phyloP scores from a whole-genome alignment of 192 early-diverging fungal species.

The Chytriomyces sp. region DNA sequence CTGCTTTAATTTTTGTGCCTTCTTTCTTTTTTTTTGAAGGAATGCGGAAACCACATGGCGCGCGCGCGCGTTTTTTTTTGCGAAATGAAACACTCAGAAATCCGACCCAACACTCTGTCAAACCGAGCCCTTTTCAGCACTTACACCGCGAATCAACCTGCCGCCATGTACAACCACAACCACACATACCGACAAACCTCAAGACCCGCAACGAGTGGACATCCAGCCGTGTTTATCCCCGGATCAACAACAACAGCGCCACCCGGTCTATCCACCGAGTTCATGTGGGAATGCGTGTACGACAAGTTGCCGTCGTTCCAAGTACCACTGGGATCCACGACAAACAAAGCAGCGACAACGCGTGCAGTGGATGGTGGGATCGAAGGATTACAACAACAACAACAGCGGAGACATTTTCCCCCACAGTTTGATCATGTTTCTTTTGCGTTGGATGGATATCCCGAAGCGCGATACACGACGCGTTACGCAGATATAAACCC shows the following conservation, averaged over 20 bases:
- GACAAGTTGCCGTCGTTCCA: conserved; percentile 1
- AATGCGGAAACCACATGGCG: too few relatives aligned
- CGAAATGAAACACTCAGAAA: too few relatives aligned
- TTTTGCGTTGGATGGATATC: background rate
- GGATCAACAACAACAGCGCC: background rate
- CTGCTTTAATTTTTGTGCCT: too few relatives aligned
- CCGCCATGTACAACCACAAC: too few relatives aligned
- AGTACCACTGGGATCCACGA: background rate
- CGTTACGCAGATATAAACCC: background rate
- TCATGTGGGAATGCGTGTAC: conserved; percentile 22
- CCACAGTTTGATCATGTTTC: background rate
- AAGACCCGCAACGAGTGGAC: background rate
- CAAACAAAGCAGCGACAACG: background rate
- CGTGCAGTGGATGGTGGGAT: background rate
- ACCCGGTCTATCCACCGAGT: conserved; percentile 20
- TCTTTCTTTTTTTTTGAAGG: too few relatives aligned
- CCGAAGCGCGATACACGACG: background rate
- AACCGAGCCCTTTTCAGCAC: too few relatives aligned
- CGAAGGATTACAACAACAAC: background rate
- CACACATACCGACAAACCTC: too few relatives aligned
- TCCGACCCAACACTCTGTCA: too few relatives aligned
- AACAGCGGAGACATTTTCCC: background rate
- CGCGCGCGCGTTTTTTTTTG: too few relatives aligned
- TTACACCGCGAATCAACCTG: too few relatives aligned
- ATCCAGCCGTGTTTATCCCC: conserved; percentile 15